phyloP scores from a whole-genome alignment of 345 rosid species.

The Eutrema japonicum region DNA sequence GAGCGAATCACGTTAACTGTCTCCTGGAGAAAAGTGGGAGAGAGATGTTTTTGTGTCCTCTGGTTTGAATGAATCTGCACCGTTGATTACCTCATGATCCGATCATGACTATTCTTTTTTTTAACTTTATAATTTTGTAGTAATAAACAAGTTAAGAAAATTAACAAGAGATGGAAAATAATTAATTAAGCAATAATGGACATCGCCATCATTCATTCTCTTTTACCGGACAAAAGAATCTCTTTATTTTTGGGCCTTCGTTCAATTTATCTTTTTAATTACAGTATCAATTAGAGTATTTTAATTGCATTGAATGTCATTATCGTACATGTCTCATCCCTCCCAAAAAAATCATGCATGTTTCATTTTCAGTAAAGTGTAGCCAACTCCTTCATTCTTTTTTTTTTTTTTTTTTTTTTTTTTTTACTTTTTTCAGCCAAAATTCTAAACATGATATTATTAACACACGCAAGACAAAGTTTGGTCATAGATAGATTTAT shows the following conservation, averaged over 20 bases:
- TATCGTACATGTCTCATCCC: slow-evolving; percentile 23
- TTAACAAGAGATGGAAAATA: not conserved
- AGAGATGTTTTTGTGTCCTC: slow-evolving; percentile 40
- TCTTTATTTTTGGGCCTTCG: not conserved
- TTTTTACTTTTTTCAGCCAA: not conserved
- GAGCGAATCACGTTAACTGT: slow-evolving; percentile 51
- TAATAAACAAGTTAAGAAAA: too few species aligned
- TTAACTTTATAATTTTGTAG: not conserved
- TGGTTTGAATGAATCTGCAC: slow-evolving; percentile 45
- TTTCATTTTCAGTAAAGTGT: slow-evolving; percentile 25
- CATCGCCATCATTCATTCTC: slow-evolving; percentile 37
- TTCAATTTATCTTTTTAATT: not conserved
- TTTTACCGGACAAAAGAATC: slow-evolving; percentile 12
- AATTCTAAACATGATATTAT: slow-evolving; percentile 5
- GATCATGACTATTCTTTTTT: slow-evolving; percentile 6
- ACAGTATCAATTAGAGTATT: not conserved
- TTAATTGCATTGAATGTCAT: slow-evolving; percentile 4
- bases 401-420: not conserved
- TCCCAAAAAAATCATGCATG: slow-evolving; percentile 20
- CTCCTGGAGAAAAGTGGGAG: slow-evolving; percentile 49
- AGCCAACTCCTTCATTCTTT: not conserved
- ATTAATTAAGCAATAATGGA: slow-evolving; percentile 17
- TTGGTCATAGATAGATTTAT: not conserved
- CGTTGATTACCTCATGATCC: slow-evolving; percentile 33
- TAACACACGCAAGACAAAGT: not conserved